Percentiles rank a stretch among this genome's conserved stretches.
These are phyloP conservation scores for Scutellaria barbata DNA, from an alignment of 257 asterid species.

Conservation along the genomic window DNA sequence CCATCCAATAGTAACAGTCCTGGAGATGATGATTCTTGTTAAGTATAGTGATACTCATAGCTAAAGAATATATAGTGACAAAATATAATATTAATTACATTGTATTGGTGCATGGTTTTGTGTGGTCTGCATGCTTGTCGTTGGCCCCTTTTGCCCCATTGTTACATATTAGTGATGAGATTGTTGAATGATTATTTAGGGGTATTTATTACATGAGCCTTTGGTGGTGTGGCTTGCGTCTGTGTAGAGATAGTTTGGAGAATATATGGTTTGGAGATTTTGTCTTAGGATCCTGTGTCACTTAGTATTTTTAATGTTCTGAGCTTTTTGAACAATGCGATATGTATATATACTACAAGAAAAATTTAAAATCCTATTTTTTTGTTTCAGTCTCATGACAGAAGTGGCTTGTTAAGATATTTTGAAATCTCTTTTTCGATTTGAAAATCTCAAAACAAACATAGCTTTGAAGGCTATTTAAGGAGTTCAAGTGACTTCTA, in stretches of 20 bases:
- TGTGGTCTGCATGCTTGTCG: conserved; percentile 60
- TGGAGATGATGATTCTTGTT: conserved; percentile 73
- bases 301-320: background rate
- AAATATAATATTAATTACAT: background rate
- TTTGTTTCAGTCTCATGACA: too few species aligned
- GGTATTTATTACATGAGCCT: conserved; percentile 32
- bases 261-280: background rate
- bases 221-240: conserved; percentile 14
- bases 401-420: too few species aligned
- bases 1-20: conserved; percentile 69
- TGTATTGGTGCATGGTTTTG: conserved; percentile 49
- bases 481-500: too few species aligned
- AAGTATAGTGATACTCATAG: conserved; percentile 17
- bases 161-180: conserved; percentile 34
- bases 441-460: too few species aligned
- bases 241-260: conserved; percentile 11
- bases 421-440: too few species aligned
- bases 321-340: too few species aligned
- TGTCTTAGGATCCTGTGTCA: background rate
- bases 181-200: conserved; percentile 37
- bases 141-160: conserved; percentile 59
- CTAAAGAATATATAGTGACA: too few species aligned
- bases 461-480: too few species aligned
- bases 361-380: too few species aligned
- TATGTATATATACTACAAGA: too few species aligned